phyloP scores from a whole-genome alignment of 2,329 filamentous ascomycete species.

The Pseudogymnoascus sp. region DNA sequence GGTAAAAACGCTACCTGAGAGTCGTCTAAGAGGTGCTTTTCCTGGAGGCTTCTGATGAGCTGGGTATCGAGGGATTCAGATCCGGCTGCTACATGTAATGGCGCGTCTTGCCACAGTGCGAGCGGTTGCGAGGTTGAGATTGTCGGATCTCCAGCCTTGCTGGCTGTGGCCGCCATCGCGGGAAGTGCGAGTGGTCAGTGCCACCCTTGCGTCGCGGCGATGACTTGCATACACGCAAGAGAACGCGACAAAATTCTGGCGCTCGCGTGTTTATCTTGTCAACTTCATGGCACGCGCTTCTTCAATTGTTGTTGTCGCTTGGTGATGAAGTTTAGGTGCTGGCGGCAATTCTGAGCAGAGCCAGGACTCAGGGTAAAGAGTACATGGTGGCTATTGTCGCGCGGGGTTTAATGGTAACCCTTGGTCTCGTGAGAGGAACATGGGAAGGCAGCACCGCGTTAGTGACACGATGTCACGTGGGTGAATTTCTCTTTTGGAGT shows the following conservation, averaged over 20 bases:
- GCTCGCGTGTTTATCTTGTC: neutral
- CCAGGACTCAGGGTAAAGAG: neutral
- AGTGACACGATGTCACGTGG: conserved; percentile 1
- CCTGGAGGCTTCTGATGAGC: neutral
- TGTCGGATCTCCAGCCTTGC: neutral
- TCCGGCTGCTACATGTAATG: neutral
- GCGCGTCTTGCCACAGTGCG: neutral
- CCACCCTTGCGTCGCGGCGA: conserved; percentile 7
- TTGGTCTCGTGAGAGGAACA: neutral
- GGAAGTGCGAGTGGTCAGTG: conserved; percentile 2
- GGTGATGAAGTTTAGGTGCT: neutral
- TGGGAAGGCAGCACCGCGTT: neutral
- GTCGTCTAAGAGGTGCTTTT: neutral
- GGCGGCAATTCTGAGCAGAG: neutral
- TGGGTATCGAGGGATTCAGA: neutral
- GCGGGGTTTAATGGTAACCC: neutral
- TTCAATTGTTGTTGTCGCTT: neutral
- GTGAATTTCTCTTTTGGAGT: neutral
- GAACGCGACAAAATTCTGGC: conserved; percentile 5
- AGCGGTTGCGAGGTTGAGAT: neutral
- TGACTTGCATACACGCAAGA: conserved; percentile 2
- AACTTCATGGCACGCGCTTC: neutral
- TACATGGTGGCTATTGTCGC: neutral
- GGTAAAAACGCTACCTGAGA: neutral
- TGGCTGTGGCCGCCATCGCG: neutral